Evolutionary conservation across 805 yeast genomes (phyloP).

Genomic region (Candida argentea): DNA sequence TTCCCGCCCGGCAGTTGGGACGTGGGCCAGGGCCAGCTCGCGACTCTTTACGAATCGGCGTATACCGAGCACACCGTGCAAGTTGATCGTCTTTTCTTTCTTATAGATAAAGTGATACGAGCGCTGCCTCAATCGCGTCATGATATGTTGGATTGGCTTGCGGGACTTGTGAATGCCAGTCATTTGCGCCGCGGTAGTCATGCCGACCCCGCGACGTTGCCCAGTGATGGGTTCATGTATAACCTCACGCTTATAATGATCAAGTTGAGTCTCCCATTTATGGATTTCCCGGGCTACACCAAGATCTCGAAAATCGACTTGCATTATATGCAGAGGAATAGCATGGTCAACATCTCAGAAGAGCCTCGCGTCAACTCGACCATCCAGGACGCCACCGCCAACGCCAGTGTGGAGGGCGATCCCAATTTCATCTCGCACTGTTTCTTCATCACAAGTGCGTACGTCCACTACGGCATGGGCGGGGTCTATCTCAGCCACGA

Average conservation of each 20-base stretch:
- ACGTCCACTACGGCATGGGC: constrained; percentile 81
- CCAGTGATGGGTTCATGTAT: constrained; percentile 75
- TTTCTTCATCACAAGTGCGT: constrained; percentile 69
- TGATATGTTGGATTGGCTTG: constrained; percentile 58
- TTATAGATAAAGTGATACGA: constrained; percentile 66
- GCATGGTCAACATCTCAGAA: constrained; percentile 55
- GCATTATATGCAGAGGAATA: constrained; percentile 49
- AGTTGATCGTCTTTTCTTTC: constrained; percentile 53
- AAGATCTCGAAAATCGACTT: constrained; percentile 73
- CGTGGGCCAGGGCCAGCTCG: constrained; percentile 28
- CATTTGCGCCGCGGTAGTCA: constrained; percentile 85
- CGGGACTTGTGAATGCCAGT: constrained; percentile 65
- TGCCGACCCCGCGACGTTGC: constrained; percentile 53
- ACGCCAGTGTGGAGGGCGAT: constrained; percentile 13
- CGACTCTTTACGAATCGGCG: constrained; percentile 45
- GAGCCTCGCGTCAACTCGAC: constrained; percentile 82
- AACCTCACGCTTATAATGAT: constrained; percentile 62
- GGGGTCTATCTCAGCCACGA: constrained; percentile 54
- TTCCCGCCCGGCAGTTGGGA: constrained; percentile 21
- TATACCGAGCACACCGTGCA: constrained; percentile 55
- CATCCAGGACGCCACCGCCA: constrained; percentile 48
- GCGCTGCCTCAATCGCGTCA: constrained; percentile 58
- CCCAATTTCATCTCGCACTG: constrained; percentile 85
- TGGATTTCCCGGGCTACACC: constrained; percentile 46
- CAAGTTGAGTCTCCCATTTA: constrained; percentile 74